Evolutionary conservation across 2,329 filamentous ascomycete species (phyloP), one percentile per base, ranked within the genome.

Genomic region (Aspergillus novoparasiticus): DNA sequence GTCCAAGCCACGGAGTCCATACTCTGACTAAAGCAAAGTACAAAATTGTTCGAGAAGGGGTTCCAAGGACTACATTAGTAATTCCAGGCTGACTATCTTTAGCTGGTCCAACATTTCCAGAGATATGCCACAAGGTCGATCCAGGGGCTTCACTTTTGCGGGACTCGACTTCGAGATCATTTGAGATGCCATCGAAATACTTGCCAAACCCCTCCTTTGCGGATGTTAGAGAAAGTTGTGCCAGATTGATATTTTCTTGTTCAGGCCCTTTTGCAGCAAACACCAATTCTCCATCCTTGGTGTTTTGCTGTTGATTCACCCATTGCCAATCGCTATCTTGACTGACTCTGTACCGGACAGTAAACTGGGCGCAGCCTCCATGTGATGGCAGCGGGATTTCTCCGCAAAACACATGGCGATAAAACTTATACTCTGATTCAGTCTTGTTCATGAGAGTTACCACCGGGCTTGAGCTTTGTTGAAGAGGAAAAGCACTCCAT

Each of bases 1-100:
- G 94, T 9, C 90, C 92, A 12, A 97, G 81, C 94, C 94, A 98
- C 1, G 93, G 90, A 39, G 85, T 86, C 87, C 89, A 95, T 4
- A 92, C 82, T 21, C 93, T 87, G 6, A 96, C 89, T 14, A 97
- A 79, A 9, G 92, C 88, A 74, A 97, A 94, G 88, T 93, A 96
- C 69, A 90, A 89, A 72, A 85, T 84, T 57, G 86, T 78, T 48
- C 86, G 85, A 71, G 85, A 89, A 0, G 91, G 90, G 1, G 80
- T 79, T 0, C 92, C 92, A 1, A 96, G 78, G 2, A 80, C 77
- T 34, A 88, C 75, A 55, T 84, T 80, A 34, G 83, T 84, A 59
- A 84, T 83, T 0, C 85, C 82, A 4, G 92, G 90, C 4, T 82
- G 75, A 0, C 83, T 85, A 23, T 84, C 78, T 12, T 68, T 26